phyloP scores from a whole-genome alignment of 2,329 filamentous ascomycete genomes.

The Penicillium sp. region DNA sequence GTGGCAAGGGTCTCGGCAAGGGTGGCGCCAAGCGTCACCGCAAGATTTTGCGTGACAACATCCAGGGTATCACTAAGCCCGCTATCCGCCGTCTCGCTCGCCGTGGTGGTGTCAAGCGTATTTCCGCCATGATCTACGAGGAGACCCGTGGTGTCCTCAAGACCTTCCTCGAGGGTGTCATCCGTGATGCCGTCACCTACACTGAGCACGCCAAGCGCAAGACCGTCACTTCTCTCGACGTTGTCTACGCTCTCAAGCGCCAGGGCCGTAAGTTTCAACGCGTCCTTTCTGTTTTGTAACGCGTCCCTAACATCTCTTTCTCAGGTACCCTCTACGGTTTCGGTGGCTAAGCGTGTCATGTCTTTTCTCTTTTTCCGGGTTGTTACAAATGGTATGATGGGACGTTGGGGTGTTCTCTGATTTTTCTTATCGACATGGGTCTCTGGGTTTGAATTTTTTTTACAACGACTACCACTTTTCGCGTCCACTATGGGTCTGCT shows the following conservation, averaged over 20 bases:
- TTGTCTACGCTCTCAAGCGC: slow-evolving; percentile 64
- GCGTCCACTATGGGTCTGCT: slow-evolving; percentile 42
- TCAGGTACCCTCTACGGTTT: slow-evolving; percentile 78
- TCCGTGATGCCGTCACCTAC: slow-evolving; percentile 77
- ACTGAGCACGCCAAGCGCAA: slow-evolving; percentile 78
- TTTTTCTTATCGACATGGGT: slow-evolving; percentile 43
- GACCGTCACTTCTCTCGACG: slow-evolving; percentile 58
- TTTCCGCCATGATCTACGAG: slow-evolving; percentile 91
- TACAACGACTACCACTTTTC: slow-evolving; percentile 39
- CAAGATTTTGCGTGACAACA: slow-evolving; percentile 99
- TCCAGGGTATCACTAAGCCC: slow-evolving; percentile 98
- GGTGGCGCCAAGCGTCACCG: slow-evolving; percentile 98
- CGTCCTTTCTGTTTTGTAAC: neutral
- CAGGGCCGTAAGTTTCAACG: slow-evolving; percentile 52
- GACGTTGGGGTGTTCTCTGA: slow-evolving; percentile 47
- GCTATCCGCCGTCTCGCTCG: slow-evolving; percentile 97
- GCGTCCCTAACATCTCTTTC: slow-evolving; percentile 19
- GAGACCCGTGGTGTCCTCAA: slow-evolving; percentile 80
- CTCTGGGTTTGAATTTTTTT: slow-evolving; percentile 43
- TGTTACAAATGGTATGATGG: slow-evolving; percentile 42
- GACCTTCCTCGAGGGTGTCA: slow-evolving; percentile 81
- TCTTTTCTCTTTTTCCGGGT: slow-evolving; percentile 40
- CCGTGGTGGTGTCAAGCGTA: slow-evolving; percentile 99
- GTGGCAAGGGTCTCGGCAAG: slow-evolving; percentile 97
- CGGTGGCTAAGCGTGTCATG: slow-evolving; percentile 67